Percentiles rank a stretch among this genome's conserved stretches.
Conservation (phyloP, 768 basidiomycete species). For the Lepiota venenata region DNA sequence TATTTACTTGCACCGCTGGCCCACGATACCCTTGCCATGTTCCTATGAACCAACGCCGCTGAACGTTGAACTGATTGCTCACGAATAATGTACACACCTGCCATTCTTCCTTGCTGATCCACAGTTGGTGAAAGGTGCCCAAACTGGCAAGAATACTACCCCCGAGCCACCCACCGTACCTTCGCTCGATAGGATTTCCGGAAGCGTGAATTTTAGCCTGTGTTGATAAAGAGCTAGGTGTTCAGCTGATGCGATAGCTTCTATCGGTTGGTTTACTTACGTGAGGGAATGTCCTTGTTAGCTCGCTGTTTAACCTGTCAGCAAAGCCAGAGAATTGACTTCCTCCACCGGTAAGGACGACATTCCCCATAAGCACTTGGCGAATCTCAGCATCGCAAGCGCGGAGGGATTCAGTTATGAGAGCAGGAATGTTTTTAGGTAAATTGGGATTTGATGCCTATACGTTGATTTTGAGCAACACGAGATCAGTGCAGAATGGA, state of each 20-base stretch:
- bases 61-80: not conserved
- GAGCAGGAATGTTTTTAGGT: slow-evolving; percentile 70
- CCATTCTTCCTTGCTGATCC: slow-evolving; percentile 95
- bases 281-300: slow-evolving; percentile 72
- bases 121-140: slow-evolving; percentile 96
- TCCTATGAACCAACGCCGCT: slow-evolving; percentile 41
- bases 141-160: slow-evolving; percentile 93
- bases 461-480: not conserved
- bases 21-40: slow-evolving; percentile 79
- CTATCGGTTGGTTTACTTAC: slow-evolving; percentile 42
- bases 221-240: not conserved
- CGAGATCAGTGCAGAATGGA: slow-evolving; percentile 5
- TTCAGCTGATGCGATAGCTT: not conserved
- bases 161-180: slow-evolving; percentile 93
- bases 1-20: slow-evolving; percentile 78
- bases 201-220: slow-evolving; percentile 91
- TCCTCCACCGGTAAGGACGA: slow-evolving; percentile 95
- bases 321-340: slow-evolving; percentile 82
- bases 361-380: slow-evolving; percentile 85
- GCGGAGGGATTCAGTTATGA: slow-evolving; percentile 76
- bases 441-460: slow-evolving; percentile 58
- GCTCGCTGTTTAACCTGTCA: slow-evolving; percentile 78
- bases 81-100: slow-evolving; percentile 48
- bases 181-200: slow-evolving; percentile 85
- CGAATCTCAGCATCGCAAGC: slow-evolving; percentile 91